Evolutionary conservation across 2,329 filamentous ascomycete species (phyloP), one percentile per base, ranked within the genome.

Genomic region (Fusarium pseudocircinatum): DNA sequence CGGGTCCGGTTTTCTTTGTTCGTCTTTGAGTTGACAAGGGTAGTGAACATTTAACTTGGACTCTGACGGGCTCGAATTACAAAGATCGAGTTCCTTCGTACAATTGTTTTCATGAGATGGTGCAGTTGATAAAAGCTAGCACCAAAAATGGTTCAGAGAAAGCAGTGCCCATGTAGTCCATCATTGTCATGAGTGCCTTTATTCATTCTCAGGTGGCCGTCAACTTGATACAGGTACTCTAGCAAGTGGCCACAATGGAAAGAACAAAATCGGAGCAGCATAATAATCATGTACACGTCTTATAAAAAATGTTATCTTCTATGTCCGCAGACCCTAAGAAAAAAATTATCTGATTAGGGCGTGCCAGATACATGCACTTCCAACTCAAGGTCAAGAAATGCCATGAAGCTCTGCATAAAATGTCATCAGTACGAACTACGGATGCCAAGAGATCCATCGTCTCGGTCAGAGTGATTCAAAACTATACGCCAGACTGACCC

Each of bases 361-460:
- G 37, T 32, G 37, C 36, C 37, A 32, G 18, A 49, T 64, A 34
- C 30, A 57, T 75, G 58, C 69, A 70, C 73, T 75, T 67, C 67
- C 44, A 70, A 63, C 63, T 42, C 30, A 28, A 42, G 52, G 11
- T 69, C 28, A 73, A 57, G 74, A 71, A 75, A 74, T 78, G 76
- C 78, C 78, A 79, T 78, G 76, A 74, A 77, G 63, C 71, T 71
- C 58, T 80, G 78, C 78, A 80, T 80, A 63, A 73, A 72, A 73
- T 63, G 69, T 61, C 68, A 70, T 75, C 46, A 53, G 64, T 57
- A 64, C 62, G 65, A 67, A 52, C 69, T 62, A 37, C 42, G 44
- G 37, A 70, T 70, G 40, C 60, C 66, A 68, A 70, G 65, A 70
- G 50, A 69, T 73, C 62, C 58, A 62, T 56, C 40, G 37, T 75